Base-by-base conservation (phyloP, 2,329 filamentous ascomycete species). In the Fusarium temperatum region DNA sequence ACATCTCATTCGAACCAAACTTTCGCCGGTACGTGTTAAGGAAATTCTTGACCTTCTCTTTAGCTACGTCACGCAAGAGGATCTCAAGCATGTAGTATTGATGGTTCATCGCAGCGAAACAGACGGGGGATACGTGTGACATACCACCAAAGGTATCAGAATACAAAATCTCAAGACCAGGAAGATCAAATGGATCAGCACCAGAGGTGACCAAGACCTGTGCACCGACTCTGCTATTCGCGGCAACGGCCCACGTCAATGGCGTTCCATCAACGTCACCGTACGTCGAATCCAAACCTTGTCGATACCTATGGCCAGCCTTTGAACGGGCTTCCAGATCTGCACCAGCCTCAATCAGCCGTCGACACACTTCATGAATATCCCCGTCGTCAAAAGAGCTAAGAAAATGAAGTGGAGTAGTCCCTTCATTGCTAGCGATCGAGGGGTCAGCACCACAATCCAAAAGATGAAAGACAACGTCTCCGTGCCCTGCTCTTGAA, bases 1-100 rank as follows among this genome's bases (percentile, higher is more conserved):
- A 17, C 14, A 28, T 39, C 3, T 28, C 51, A 9, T 28, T 54
- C 8, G 51, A 54, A 2, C 51, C 35, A 28, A 54, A 54, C 14
- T 10, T 39, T 4, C 51, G 14, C 10, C 6, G 35, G 8, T 54
- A 54, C 14, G 20, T 39, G 2, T 54, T 28, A 2, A 54, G 35
- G 1, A 54, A 54, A 0, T 18, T 4, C 14, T 18, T n/a, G 1
- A 54, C 2, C 20, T 7, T n/a, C 8, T 17, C 8, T 10, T 10
- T 39, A 1, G 7, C 24, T 1, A 38, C 10, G 5, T 13, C 1
- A 0, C 0, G 14, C 0, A 54, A 2, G 0, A 54, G 4, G 0
- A 38, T n/a, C 14, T n/a, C 24, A 18, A 54, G 51, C 24, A 54
- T 54, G 7, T 54, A n/a, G n/a, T 54, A n/a, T 5, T 54, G 51